phyloP scores from a whole-genome alignment of 1,284 basidiomycete genomes.

The Apiotrichum brassicae region DNA sequence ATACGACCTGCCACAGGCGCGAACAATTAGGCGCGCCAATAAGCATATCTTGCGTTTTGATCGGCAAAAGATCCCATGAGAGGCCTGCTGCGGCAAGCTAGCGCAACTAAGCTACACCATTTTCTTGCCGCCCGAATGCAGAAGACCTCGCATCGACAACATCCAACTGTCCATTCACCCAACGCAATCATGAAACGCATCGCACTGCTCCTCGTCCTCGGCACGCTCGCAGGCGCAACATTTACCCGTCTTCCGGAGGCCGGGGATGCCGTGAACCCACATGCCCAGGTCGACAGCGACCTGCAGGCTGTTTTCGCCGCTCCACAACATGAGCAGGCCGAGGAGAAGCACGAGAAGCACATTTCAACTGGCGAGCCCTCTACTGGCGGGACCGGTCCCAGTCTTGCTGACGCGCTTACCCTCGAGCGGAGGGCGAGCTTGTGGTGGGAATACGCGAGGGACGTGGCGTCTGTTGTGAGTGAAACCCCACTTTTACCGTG shows the following conservation, averaged over 20 bases:
- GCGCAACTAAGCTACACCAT: too few relatives aligned
- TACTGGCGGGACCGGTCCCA: slow-evolving; percentile 2
- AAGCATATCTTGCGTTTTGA: too few relatives aligned
- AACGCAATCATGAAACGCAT: slow-evolving; percentile 6
- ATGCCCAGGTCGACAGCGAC: neutral
- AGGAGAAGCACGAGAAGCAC: too few relatives aligned
- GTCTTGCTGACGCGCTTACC: slow-evolving; percentile 37
- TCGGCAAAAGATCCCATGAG: too few relatives aligned
- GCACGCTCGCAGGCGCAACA: neutral
- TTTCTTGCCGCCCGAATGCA: too few relatives aligned
- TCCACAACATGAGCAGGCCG: neutral
- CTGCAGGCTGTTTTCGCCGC: slow-evolving; percentile 1
- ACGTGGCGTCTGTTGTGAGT: slow-evolving; percentile 34
- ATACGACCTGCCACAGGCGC: too few relatives aligned
- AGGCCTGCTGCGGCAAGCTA: too few relatives aligned
- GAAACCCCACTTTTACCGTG: too few relatives aligned
- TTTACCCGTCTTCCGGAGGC: neutral
- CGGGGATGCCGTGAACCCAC: neutral
- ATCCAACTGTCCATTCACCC: too few relatives aligned
- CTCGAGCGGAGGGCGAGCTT: slow-evolving; percentile 33
- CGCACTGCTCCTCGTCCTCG: neutral
- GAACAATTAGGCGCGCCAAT: too few relatives aligned
- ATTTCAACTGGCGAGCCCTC: too few relatives aligned
- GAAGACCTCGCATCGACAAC: too few relatives aligned
- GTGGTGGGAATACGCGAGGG: slow-evolving; percentile 44